phyloP scores from a whole-genome alignment of 805 yeast species.

The Lipomyces starkeyi region DNA sequence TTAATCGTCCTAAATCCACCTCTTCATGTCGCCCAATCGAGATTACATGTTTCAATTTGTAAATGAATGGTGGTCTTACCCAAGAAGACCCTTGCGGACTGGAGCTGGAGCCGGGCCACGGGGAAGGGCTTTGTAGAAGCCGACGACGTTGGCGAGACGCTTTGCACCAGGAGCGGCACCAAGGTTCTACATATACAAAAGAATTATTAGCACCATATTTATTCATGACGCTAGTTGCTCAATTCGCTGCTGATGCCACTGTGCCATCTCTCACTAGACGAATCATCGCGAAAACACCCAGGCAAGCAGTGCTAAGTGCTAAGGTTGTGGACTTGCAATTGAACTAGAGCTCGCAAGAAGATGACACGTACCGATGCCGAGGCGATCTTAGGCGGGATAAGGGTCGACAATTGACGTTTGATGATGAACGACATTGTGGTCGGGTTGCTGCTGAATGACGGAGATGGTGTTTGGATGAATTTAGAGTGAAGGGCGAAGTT shows the following conservation, averaged over 20 bases:
- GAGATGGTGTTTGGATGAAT: neutral
- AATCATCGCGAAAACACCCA: neutral
- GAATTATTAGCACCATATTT: neutral
- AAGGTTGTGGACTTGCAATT: neutral
- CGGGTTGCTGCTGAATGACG: neutral
- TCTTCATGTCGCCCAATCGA: constrained; percentile 1
- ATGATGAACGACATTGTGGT: constrained; percentile 75
- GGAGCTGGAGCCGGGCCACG: constrained; percentile 85
- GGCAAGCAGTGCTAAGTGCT: no score
- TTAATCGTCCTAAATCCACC: neutral
- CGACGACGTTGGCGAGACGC: constrained; percentile 93
- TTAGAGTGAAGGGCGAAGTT: neutral
- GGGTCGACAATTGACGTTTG: constrained; percentile 92
- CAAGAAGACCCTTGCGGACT: constrained; percentile 50
- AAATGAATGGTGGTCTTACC: constrained; percentile 21
- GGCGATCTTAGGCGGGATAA: constrained; percentile 98
- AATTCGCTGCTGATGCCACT: neutral
- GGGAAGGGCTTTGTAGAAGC: constrained; percentile 95
- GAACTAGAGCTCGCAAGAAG: neutral
- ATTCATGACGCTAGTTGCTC: neutral
- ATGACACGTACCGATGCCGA: constrained; percentile 77
- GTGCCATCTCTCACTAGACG: neutral
- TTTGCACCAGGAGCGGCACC: constrained; percentile 96
- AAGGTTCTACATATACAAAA: constrained; percentile 61
- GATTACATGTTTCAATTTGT: neutral